Evolutionary conservation across 495 filamentous ascomycete genomes (phyloP).

Genomic region (Podospora fimiseda): DNA sequence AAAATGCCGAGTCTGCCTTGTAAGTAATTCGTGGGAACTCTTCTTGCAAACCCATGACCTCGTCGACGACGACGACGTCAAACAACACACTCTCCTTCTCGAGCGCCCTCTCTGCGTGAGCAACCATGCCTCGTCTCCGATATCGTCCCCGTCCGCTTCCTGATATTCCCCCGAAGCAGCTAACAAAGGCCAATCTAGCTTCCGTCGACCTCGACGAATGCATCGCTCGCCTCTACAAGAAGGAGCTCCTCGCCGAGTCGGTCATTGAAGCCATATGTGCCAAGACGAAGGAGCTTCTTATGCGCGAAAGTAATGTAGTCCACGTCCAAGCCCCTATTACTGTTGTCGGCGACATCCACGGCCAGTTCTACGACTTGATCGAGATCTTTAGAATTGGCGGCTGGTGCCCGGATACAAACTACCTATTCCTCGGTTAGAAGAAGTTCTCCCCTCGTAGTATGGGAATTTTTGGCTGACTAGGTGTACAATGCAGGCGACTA

Average conservation of each 20-base stretch:
- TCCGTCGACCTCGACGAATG: slow-evolving; percentile 98
- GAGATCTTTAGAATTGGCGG: slow-evolving; percentile 99
- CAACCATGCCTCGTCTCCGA: too few relatives aligned
- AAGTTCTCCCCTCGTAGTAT: neutral
- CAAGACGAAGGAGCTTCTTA: slow-evolving; percentile 95
- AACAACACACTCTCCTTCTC: too few relatives aligned
- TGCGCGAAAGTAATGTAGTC: slow-evolving; percentile 99
- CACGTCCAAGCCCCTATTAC: slow-evolving; percentile 94
- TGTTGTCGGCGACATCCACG: slow-evolving; percentile 98
- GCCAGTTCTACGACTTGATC: slow-evolving; percentile 96
- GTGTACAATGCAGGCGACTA: slow-evolving; percentile 65
- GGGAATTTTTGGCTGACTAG: neutral
- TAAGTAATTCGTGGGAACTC: slow-evolving; percentile 37
- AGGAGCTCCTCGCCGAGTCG: slow-evolving; percentile 92
- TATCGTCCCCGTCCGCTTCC: too few relatives aligned
- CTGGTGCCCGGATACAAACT: slow-evolving; percentile 94
- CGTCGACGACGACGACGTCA: too few relatives aligned
- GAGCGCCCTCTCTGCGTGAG: too few relatives aligned
- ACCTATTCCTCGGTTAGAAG: slow-evolving; percentile 81
- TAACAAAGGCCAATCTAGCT: slow-evolving; percentile 44
- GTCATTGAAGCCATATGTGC: slow-evolving; percentile 99
- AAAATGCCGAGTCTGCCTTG: slow-evolving; percentile 87
- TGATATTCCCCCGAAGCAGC: too few relatives aligned
- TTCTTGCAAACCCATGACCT: neutral
- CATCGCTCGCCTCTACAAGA: slow-evolving; percentile 89